Evolutionary conservation across 2,329 filamentous ascomycete genomes (phyloP).

Genomic region (Dactylellina drechsleri): DNA sequence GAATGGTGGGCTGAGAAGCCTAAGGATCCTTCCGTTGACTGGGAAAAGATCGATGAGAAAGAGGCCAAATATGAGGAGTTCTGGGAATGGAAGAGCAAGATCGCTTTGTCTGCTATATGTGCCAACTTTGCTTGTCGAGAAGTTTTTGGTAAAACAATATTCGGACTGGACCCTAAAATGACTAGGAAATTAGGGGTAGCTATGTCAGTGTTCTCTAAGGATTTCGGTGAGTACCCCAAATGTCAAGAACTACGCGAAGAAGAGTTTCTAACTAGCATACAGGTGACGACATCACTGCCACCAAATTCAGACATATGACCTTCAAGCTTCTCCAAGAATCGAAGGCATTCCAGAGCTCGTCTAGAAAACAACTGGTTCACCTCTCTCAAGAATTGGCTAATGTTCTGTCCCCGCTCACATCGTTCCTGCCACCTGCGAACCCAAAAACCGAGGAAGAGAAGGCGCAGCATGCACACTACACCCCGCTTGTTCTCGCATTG

Average conservation of each 20-base stretch:
- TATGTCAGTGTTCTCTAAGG: conserved; percentile 46
- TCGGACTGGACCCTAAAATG: conserved; percentile 42
- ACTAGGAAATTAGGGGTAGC: conserved; percentile 41
- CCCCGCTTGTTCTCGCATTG: conserved; percentile 35
- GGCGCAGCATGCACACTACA: conserved; percentile 42
- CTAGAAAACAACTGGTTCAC: conserved; percentile 36
- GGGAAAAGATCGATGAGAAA: conserved; percentile 41
- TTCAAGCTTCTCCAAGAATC: conserved; percentile 48
- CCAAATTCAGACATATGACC: conserved; percentile 46
- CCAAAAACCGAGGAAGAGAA: conserved; percentile 52
- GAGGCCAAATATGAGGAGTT: conserved; percentile 45
- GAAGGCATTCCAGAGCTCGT: conserved; percentile 33
- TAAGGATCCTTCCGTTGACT: conserved; percentile 39
- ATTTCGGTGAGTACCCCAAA: conserved; percentile 34
- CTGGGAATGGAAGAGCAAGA: conserved; percentile 54
- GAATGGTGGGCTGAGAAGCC: conserved; percentile 53
- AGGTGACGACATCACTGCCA: conserved; percentile 51
- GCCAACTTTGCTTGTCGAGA: conserved; percentile 51
- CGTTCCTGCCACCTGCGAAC: conserved; percentile 21
- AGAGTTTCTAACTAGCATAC: conserved; percentile 9
- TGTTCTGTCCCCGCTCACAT: conserved; percentile 28
- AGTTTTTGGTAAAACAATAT: conserved; percentile 45
- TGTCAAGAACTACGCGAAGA: background rate
- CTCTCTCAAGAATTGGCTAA: conserved; percentile 51
- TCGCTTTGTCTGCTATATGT: conserved; percentile 31